Percentiles rank a stretch among this genome's conserved stretches.
Evolutionary conservation across 306 rosid species (phyloP).

Genomic region (Glycine tomentella): DNA sequence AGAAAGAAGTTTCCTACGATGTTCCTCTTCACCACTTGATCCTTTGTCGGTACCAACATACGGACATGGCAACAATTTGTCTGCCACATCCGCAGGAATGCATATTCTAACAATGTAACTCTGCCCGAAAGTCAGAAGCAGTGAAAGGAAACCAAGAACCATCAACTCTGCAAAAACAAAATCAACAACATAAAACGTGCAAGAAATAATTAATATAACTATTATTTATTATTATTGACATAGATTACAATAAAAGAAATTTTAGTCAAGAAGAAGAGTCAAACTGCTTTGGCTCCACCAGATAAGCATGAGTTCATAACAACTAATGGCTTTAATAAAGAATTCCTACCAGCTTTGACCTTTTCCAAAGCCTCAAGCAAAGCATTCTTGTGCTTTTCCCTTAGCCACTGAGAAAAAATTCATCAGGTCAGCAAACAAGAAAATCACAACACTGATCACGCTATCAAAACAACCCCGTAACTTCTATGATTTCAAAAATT

Average conservation of each 20-base stretch:
- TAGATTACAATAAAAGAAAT: conserved; percentile 9
- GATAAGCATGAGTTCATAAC: conserved; percentile 13
- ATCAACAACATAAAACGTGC: not conserved
- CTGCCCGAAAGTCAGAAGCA: conserved; percentile 88
- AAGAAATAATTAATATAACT: too few relatives aligned
- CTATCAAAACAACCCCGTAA: conserved; percentile 8
- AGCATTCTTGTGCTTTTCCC: conserved; percentile 61
- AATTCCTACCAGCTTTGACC: conserved; percentile 79
- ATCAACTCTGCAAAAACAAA: conserved; percentile 78
- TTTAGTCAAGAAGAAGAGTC: not conserved
- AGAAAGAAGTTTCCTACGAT: conserved; percentile 69
- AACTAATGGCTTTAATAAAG: not conserved
- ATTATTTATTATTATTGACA: not conserved
- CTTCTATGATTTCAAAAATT: not conserved
- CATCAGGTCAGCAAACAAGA: not conserved
- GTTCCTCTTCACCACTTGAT: conserved; percentile 47
- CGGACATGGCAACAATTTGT: conserved; percentile 82
- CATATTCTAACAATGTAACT: conserved; percentile 77
- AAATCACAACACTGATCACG: conserved; percentile 2
- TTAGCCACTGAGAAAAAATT: conserved; percentile 49
- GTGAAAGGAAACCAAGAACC: conserved; percentile 93
- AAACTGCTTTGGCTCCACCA: not conserved
- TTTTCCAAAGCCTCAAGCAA: conserved; percentile 89
- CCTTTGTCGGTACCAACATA: not conserved
- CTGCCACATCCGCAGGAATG: conserved; percentile 60